Evolutionary conservation across 108 stramenopile species (phyloP), one percentile per base, ranked within the genome.

Genomic region (Cyclotella atomus): DNA sequence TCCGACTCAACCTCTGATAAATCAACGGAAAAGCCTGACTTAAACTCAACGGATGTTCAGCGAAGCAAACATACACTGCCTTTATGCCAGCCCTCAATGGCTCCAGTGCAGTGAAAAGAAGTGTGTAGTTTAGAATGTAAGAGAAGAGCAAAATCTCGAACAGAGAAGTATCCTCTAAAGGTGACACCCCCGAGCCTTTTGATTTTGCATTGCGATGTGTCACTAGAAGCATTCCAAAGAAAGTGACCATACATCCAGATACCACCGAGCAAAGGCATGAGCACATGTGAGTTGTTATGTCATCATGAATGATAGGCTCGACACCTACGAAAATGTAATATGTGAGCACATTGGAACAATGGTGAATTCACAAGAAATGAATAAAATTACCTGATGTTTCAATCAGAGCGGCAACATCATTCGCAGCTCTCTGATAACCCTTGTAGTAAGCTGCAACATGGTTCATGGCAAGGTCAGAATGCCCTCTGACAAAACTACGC

Each of bases 81-180:
- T 95, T 91, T 64, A 95, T 91, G 15, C 82, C 80, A 8, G 94
- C 88, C 44, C 90, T 84, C 46, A 95, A 69, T 4, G 94, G 94
- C 74, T 95, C 94, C 89, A 95, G 81, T 24, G 89, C 90, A 1
- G 94, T 95, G 49, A 91, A 90, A 0, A 92, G 70, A 56, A 95
- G 54, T 2, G 88, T 89, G 71, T 95, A 92, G 68, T 85, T 86
- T 44, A 92, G 60, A 49, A 90, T 70, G 59, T 88, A 91, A 14
- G 88, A 65, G 54, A 91, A 32, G n/a, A 95, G 27, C 87, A 92
- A 83, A 43, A 87, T 82, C 61, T 88, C 64, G 14, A 85, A 71
- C 4, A 94, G 67, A 24, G 83, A 75, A 28, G 63, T 52, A 76
- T 91, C 90, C 20, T 70, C 68, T 7, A 56, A n/a, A 12, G 36